Base-by-base conservation (phyloP, 805 yeast genomes). In the Saturnispora quitensis region DNA sequence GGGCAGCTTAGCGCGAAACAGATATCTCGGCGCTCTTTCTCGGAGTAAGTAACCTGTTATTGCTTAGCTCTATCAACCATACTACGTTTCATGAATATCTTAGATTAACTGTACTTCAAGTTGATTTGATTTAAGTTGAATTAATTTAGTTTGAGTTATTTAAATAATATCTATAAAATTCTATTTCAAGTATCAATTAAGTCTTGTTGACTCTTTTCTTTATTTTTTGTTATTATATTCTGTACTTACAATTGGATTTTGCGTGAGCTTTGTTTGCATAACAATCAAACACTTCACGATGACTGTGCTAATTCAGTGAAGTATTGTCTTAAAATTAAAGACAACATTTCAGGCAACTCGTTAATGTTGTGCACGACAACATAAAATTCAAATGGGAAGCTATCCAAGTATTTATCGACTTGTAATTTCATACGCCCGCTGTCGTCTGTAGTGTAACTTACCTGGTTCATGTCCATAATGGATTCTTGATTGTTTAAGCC, bases 311-410 rank as follows among this genome's bases (percentile, higher is more conserved):
- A 63, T 62, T 89, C 95, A 1, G 89, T 74, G 67, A 93, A 95
- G 68, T 87, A 93, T 67, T 93, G 99, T 61, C 98, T 81, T 54
- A 93, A 74, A 56, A 95, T 91, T 58, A 85, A 73, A 1, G 97
- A 81, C 50, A 93, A 74, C 84, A 93, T 89, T 62, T 84, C 87
- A 15, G 99, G 99, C 38, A 93, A 74, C 68, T 91, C 98, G 46
- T 76, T 76, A 58, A 95, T 86, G 62, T 91, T 82, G 59, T 86
- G 82, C 25, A 93, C 97, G 58, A 95, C 91, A 53, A 91, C 97
- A 64, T 91, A 93, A 65, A 86, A 93, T 64, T 93, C 98, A 68
- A 93, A 93, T 60, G 99, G 98, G 82, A 93, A 93, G 28, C 86
- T 78, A 60, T 91, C 97, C 66, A 93, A 76, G 62, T 93, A 93